A percentile compares a stretch with the other conserved stretches of the same genome.
Evolutionary conservation across 495 filamentous ascomycete genomes (phyloP).

Genomic region (Penicillium parvum): DNA sequence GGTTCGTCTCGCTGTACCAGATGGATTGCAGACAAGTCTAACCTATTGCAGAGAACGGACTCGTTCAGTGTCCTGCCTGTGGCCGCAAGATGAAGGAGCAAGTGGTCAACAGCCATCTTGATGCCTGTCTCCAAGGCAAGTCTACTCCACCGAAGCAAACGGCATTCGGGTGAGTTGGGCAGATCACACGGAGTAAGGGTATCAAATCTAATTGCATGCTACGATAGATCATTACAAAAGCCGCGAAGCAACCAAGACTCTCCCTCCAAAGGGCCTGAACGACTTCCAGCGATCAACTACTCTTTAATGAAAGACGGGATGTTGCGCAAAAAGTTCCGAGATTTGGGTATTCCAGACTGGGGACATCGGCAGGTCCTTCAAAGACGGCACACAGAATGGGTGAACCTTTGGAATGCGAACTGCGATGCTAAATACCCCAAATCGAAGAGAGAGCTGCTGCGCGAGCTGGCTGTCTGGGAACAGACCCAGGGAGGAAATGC

Average conservation of each 20-base stretch:
- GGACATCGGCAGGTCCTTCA: slow-evolving; percentile 66
- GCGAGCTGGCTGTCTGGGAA: slow-evolving; percentile 83
- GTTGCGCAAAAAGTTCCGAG: slow-evolving; percentile 73
- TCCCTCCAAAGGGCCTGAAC: slow-evolving; percentile 41
- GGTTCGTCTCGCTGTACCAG: slow-evolving; percentile 11
- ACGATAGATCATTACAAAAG: slow-evolving; percentile 23
- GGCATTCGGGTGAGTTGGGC: slow-evolving; percentile 29
- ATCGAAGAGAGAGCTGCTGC: slow-evolving; percentile 63
- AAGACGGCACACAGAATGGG: slow-evolving; percentile 84
- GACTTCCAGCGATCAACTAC: slow-evolving; percentile 76
- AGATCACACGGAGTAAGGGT: neutral
- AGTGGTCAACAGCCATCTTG: slow-evolving; percentile 74
- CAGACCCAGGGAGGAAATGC: slow-evolving; percentile 55
- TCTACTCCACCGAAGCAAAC: slow-evolving; percentile 13
- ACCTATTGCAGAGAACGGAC: slow-evolving; percentile 56
- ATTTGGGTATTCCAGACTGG: slow-evolving; percentile 72
- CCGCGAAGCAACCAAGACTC: slow-evolving; percentile 5
- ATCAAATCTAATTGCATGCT: slow-evolving; percentile 10
- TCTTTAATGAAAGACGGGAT: slow-evolving; percentile 69
- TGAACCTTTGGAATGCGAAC: slow-evolving; percentile 95
- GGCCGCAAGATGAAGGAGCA: slow-evolving; percentile 66
- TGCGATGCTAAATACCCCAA: slow-evolving; percentile 76
- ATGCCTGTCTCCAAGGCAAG: slow-evolving; percentile 44
- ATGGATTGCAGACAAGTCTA: slow-evolving; percentile 23
- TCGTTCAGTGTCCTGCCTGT: slow-evolving; percentile 82